Base-by-base conservation (phyloP, 2,329 filamentous ascomycete species). In the Drechslerella coelobrocha region DNA sequence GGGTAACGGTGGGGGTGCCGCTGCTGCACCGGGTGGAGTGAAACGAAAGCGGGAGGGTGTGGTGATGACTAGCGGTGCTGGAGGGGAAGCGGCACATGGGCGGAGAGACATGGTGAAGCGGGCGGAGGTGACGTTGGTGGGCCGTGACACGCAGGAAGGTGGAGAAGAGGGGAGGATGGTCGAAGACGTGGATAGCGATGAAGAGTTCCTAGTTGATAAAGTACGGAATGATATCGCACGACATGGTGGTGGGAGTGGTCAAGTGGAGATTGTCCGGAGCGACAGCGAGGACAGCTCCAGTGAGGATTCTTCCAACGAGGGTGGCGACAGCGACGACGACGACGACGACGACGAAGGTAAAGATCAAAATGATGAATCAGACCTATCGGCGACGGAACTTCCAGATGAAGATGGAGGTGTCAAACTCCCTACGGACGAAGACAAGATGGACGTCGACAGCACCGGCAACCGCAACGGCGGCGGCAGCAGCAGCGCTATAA, bases 231-330 rank as follows among this genome's bases (percentile, higher is more conserved):
- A 72, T 27, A 12, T 65, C 21, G 54, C 50, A 19, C 55, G 37
- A 23, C 60, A 48, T n/a, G 53, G 55, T 23, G 61, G 34, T 6
- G 51, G 31, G n/a, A n/a, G n/a, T n/a, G n/a, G n/a, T n/a, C n/a
- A n/a, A 1, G 41, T 66, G 4, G 68, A 72, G 34, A 55, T 66
- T 24, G 55, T 66, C 5, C 48, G 60, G 1, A 66, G 61, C n/a
- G 68, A 72, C 4, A 66, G 60, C 24, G 68, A 72, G 19, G 52
- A 54, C 43, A 59, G 60, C 34, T 39, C 27, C 39, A 41, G 34
- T 43, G 78, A 80, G 21, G 76, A 79, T 4, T 79, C 80, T 41
- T 73, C 72, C 5, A 75, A 76, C 27, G 48, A 45, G 2, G 60
- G 45, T 2, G 19, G 47, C 27, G 47, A 39, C 26, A 59, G 45